These are phyloP conservation scores for Schoenoplectus triqueter DNA, from an alignment of 202 grass and related monocot species.

Conservation along the genomic window DNA sequence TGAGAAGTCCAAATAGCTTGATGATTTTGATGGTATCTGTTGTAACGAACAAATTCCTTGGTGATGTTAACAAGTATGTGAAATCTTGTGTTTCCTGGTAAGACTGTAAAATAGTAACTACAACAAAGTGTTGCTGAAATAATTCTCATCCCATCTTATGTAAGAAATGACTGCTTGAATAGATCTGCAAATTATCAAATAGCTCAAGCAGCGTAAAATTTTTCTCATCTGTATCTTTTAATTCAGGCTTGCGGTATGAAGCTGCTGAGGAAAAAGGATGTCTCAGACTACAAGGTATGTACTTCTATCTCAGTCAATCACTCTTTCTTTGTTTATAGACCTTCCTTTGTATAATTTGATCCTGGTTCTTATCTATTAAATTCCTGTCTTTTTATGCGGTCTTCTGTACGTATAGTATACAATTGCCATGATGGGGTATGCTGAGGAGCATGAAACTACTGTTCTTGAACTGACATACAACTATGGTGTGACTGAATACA, in stretches of 20 bases:
- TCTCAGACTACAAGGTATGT: constrained; percentile 88
- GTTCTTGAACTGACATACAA: constrained; percentile 95
- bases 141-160: not conserved
- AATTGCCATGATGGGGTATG: constrained; percentile 93
- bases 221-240: constrained; percentile 14
- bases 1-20: constrained; percentile 1
- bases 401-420: constrained; percentile 62
- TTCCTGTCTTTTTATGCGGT: constrained; percentile 25
- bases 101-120: not conserved
- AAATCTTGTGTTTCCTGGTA: not conserved
- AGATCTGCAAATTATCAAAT: constrained; percentile 13
- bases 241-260: constrained; percentile 92
- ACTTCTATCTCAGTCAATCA: not conserved
- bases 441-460: constrained; percentile 73
- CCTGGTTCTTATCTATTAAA: not conserved
- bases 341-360: constrained; percentile 12
- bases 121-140: not conserved
- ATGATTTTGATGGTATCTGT: not conserved
- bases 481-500: constrained; percentile 87
- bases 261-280: constrained; percentile 83
- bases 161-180: constrained; percentile 1
- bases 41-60: not conserved
- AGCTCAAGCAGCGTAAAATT: not conserved
- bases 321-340: not conserved
- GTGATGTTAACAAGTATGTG: not conserved